phyloP scores from a whole-genome alignment of 2,329 filamentous ascomycete genomes.

The Dactylellina cionopaga region DNA sequence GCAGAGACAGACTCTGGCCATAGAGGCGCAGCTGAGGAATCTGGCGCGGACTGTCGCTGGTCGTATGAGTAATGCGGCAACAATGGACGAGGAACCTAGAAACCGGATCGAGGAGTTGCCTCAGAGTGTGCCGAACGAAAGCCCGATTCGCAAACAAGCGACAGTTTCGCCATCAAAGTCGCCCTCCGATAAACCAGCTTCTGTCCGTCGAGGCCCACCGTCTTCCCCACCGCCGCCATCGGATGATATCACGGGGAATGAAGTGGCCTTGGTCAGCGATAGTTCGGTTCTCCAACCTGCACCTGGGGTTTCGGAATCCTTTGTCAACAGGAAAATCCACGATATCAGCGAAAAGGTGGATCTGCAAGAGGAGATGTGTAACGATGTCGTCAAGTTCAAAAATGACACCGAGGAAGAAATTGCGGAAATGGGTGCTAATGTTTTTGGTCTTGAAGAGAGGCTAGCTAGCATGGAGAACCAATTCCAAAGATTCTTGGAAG shows the following conservation, averaged over 20 bases:
- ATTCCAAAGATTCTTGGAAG: conserved; percentile 23
- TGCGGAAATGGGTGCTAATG: conserved; percentile 38
- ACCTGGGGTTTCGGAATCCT: conserved; percentile 23
- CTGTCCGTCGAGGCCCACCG: neutral
- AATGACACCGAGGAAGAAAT: conserved; percentile 47
- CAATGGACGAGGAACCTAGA: conserved; percentile 27
- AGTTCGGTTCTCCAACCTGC: neutral
- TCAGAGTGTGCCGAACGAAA: conserved; percentile 40
- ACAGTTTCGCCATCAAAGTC: conserved; percentile 18
- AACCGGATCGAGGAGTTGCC: conserved; percentile 46
- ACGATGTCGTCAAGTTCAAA: conserved; percentile 45
- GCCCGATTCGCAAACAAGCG: conserved; percentile 4
- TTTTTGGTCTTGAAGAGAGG: conserved; percentile 46
- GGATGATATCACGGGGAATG: neutral
- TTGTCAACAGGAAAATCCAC: conserved; percentile 37
- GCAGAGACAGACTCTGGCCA: conserved; percentile 35
- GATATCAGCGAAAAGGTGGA: conserved; percentile 49
- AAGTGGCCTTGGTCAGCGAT: neutral
- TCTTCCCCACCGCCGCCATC: conserved; percentile 5
- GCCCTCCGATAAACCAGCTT: neutral
- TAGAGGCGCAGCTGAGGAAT: conserved; percentile 35
- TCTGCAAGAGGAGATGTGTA: conserved; percentile 49
- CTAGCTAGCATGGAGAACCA: conserved; percentile 30
- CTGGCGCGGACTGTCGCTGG: conserved; percentile 35
- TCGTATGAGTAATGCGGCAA: conserved; percentile 3